phyloP scores from a whole-genome alignment of 208 protist genomes.

The Plasmodiophora brassicae region DNA sequence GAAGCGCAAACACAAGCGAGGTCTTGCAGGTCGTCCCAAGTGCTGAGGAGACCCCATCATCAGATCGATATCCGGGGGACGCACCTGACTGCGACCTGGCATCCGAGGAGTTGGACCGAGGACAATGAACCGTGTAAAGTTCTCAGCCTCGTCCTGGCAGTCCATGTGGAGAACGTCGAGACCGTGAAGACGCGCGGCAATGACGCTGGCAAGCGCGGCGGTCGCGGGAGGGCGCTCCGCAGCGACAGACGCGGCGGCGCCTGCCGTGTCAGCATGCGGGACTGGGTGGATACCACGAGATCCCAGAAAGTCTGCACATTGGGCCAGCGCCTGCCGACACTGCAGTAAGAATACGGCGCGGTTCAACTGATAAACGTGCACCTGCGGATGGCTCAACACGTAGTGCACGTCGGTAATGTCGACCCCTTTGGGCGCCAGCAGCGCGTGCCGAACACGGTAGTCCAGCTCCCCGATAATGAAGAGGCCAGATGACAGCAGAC shows the following conservation, averaged over 20 bases:
- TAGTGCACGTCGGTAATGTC: not conserved
- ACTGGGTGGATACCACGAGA: not conserved
- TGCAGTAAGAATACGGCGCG: not conserved
- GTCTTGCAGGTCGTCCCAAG: not conserved
- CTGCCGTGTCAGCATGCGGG: conserved; percentile 36
- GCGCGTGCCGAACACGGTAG: conserved; percentile 41
- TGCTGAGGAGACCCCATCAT: not conserved
- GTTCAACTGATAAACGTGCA: not conserved
- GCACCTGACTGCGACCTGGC: too few species aligned
- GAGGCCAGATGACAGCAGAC: conserved; percentile 5
- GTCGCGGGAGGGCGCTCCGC: conserved; percentile 21
- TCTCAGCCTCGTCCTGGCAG: conserved; percentile 43
- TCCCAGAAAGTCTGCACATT: conserved; percentile 25
- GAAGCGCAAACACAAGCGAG: conserved; percentile 25
- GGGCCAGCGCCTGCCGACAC: not conserved
- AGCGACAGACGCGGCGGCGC: not conserved
- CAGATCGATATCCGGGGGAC: too few species aligned
- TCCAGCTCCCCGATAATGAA: conserved; percentile 36
- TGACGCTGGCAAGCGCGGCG: conserved; percentile 10
- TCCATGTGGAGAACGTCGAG: conserved; percentile 33
- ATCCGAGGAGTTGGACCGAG: too few species aligned
- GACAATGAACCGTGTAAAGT: conserved; percentile 47
- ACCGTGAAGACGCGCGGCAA: not conserved
- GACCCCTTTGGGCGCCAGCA: conserved; percentile 32
- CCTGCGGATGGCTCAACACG: conserved; percentile 37